These are phyloP conservation scores for Ophiocordyceps camponoti-rufipedis DNA, from an alignment of 2,329 filamentous ascomycete species.

Conservation along the genomic window DNA sequence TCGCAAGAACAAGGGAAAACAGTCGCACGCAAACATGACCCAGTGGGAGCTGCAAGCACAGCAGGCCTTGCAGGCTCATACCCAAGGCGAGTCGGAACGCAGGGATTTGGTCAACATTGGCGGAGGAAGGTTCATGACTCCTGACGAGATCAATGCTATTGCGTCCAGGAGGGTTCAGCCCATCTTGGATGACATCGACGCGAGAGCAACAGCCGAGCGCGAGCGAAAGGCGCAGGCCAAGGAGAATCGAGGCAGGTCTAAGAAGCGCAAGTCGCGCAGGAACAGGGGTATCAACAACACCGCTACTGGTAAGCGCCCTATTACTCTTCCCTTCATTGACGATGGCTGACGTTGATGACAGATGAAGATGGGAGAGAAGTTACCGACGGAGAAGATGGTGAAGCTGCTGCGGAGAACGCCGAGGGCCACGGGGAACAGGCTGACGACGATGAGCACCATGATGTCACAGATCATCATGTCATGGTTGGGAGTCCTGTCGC, in stretches of 20 bases:
- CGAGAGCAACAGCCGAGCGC: conserved; percentile 54
- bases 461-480: no score
- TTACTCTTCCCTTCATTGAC: background rate
- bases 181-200: conserved; percentile 67
- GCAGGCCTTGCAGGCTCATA: conserved; percentile 47
- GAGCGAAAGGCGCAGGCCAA: conserved; percentile 46
- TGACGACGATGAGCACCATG: background rate
- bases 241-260: conserved; percentile 31
- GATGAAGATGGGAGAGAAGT: background rate
- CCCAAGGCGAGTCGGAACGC: conserved; percentile 38
- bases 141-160: conserved; percentile 61
- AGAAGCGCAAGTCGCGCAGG: conserved; percentile 27
- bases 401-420: background rate
- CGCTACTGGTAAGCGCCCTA: conserved; percentile 28
- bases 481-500: background rate
- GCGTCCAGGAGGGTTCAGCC: conserved; percentile 64
- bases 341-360: background rate
- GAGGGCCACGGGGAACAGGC: background rate
- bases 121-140: conserved; percentile 62
- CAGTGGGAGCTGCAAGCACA: conserved; percentile 69
- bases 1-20: conserved; percentile 56
- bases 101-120: conserved; percentile 50
- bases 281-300: conserved; percentile 25
- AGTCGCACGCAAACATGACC: conserved; percentile 46
- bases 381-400: background rate